Conservation (phyloP, 768 basidiomycete species). For the Sporobolomyces pararoseus region DNA sequence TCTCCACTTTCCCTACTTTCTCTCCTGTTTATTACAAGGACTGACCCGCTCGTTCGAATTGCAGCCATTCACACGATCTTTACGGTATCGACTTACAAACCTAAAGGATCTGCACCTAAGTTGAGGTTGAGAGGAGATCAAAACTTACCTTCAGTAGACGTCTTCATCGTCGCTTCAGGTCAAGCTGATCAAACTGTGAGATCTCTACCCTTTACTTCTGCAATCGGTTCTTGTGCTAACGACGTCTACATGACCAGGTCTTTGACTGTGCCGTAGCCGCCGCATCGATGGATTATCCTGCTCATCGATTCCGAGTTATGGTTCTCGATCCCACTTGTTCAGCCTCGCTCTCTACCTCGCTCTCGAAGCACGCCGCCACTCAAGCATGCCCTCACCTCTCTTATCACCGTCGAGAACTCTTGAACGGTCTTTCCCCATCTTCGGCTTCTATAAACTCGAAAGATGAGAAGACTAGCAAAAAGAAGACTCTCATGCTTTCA, state of each 20-base stretch:
- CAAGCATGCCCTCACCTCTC: conserved; percentile 43
- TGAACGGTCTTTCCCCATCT: neutral
- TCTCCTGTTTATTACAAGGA: no score
- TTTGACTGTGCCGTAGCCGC: conserved; percentile 45
- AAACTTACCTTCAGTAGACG: conserved; percentile 44
- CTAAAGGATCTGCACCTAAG: conserved; percentile 31
- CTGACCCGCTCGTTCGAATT: neutral
- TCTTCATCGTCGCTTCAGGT: conserved; percentile 42
- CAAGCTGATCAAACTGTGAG: conserved; percentile 41
- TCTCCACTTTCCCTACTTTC: neutral
- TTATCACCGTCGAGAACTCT: conserved; percentile 41
- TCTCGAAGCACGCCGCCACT: conserved; percentile 38
- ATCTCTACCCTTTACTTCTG: no score
- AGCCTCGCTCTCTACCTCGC: conserved; percentile 24
- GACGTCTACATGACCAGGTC: no score
- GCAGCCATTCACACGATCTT: conserved; percentile 29
- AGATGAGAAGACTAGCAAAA: conserved; percentile 16
- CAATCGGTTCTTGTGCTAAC: no score
- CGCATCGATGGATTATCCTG: conserved; percentile 44
- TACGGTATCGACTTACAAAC: conserved; percentile 26
- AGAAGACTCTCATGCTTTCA: neutral
- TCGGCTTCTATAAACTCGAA: conserved; percentile 2
- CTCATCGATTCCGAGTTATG: conserved; percentile 45
- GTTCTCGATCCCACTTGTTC: conserved; percentile 43
- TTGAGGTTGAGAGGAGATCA: conserved; percentile 41